Percentiles rank a stretch among this genome's conserved stretches.
These are phyloP conservation scores for Taphrina pruni DNA, from an alignment of 1,139 yeast genomes.

Conservation along the genomic window DNA sequence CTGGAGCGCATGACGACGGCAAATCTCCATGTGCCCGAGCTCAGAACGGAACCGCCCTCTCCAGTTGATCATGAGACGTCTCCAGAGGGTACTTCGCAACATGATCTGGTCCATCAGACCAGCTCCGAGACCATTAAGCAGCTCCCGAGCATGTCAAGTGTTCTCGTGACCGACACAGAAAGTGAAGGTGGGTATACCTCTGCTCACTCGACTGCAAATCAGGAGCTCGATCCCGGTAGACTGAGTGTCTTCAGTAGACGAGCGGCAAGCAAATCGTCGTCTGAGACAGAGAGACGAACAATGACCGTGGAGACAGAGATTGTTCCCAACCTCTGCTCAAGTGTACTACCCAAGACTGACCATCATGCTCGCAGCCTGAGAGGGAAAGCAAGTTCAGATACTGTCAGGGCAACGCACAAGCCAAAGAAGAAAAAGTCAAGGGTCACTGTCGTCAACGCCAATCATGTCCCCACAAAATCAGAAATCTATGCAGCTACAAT, in stretches of 20 bases:
- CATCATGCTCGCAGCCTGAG: conserved; percentile 31
- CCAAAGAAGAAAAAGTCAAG: conserved; percentile 36
- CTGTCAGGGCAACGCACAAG: conserved; percentile 28
- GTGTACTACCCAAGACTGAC: conserved; percentile 14
- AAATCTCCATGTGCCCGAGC: conserved; percentile 20
- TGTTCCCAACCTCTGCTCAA: conserved; percentile 24
- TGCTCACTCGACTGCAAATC: neutral
- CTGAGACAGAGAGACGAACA: conserved; percentile 28
- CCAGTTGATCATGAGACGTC: conserved; percentile 16
- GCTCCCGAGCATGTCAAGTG: conserved; percentile 10
- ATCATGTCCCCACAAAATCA: conserved; percentile 60
- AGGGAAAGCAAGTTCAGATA: conserved; percentile 30
- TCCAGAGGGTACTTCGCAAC: neutral
- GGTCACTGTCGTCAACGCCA: conserved; percentile 23
- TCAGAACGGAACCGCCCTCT: conserved; percentile 33
- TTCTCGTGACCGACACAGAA: conserved; percentile 27
- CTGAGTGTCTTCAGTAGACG: conserved; percentile 38
- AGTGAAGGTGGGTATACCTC: conserved; percentile 19
- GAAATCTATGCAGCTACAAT: conserved; percentile 92
- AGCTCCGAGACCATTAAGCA: conserved; percentile 15
- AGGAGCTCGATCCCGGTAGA: conserved; percentile 25
- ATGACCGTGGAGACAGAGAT: conserved; percentile 41
- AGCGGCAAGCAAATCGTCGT: conserved; percentile 32
- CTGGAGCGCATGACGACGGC: neutral
- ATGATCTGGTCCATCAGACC: conserved; percentile 14